Conservation (phyloP, 1,139 yeast genomes). For the Hyphopichia khmerensis region DNA sequence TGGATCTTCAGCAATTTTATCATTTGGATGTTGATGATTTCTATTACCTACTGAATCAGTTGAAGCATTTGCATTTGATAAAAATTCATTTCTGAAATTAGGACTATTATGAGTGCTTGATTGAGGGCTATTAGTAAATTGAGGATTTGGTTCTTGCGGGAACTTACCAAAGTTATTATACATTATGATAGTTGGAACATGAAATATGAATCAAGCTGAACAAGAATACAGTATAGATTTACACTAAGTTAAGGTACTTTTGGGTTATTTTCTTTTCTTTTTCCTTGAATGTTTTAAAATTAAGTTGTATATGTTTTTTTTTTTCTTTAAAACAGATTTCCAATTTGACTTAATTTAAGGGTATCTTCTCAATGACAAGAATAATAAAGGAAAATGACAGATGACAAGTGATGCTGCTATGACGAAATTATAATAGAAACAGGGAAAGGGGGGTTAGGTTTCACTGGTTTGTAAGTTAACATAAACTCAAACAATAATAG, state of each 20-base stretch:
- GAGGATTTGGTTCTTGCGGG: constrained; percentile 1
- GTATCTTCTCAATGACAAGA: too few species aligned
- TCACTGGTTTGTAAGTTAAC: too few species aligned
- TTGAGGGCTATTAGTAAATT: neutral
- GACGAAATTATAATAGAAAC: neutral
- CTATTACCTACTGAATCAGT: constrained; percentile 6
- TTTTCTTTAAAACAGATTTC: too few species aligned
- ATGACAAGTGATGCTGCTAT: neutral
- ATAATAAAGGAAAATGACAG: neutral
- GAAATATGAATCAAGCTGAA: too few species aligned
- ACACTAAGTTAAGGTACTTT: too few species aligned
- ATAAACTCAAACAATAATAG: constrained; percentile 13
- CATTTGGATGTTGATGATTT: constrained; percentile 4
- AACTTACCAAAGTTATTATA: constrained; percentile 2
- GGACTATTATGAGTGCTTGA: constrained; percentile 1
- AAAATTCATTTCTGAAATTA: constrained; percentile 12
- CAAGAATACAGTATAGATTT: too few species aligned
- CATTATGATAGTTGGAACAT: neutral
- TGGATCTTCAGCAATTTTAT: constrained; percentile 1
- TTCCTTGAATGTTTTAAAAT: too few species aligned
- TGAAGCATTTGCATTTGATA: constrained; percentile 15
- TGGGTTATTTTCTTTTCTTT: too few species aligned
- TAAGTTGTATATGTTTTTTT: too few species aligned
- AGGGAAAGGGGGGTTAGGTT: too few species aligned
- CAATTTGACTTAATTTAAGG: neutral